phyloP scores from a whole-genome alignment of 768 basidiomycete genomes.

The Leccinum rimulosum region DNA sequence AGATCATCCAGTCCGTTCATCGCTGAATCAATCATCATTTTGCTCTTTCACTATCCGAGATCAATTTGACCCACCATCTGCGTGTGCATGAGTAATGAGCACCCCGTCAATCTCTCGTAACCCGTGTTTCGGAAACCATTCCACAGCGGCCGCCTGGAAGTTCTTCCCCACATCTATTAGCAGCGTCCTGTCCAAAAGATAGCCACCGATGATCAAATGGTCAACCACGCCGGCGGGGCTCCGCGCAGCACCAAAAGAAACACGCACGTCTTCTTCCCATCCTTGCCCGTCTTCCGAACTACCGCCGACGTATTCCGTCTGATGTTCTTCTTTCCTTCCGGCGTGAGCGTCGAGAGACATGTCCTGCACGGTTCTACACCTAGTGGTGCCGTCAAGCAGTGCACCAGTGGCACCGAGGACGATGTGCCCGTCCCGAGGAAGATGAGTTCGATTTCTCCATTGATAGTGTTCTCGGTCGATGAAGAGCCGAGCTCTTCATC shows the following conservation, averaged over 20 bases:
- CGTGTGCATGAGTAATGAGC: conserved; percentile 85
- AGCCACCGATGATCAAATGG: conserved; percentile 1
- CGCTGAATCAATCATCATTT: conserved; percentile 39
- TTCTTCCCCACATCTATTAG: conserved; percentile 87
- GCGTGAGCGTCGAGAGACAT: conserved; percentile 63
- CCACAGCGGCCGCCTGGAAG: conserved; percentile 56
- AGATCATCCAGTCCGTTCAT: conserved; percentile 91
- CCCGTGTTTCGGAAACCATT: conserved; percentile 70
- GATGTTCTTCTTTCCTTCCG: conserved; percentile 79
- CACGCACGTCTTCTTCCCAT: conserved; percentile 49
- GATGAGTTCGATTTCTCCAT: conserved; percentile 55
- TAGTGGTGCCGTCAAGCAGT: conserved; percentile 73
- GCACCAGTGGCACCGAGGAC: conserved; percentile 62
- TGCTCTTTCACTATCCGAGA: neutral
- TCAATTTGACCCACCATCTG: conserved; percentile 52
- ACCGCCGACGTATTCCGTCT: conserved; percentile 81
- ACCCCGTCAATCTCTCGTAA: conserved; percentile 72
- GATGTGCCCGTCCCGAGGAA: conserved; percentile 86
- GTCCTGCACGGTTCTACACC: conserved; percentile 51
- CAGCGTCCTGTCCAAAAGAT: conserved; percentile 51
- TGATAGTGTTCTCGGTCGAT: neutral
- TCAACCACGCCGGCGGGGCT: neutral
- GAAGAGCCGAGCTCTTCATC: neutral
- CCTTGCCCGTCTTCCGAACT: conserved; percentile 44
- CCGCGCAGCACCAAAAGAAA: neutral